A percentile compares a stretch with the other conserved stretches of the same genome.
Evolutionary conservation across 192 early-diverging fungal species (phyloP).

Genomic region (Backusella psychrophila): DNA sequence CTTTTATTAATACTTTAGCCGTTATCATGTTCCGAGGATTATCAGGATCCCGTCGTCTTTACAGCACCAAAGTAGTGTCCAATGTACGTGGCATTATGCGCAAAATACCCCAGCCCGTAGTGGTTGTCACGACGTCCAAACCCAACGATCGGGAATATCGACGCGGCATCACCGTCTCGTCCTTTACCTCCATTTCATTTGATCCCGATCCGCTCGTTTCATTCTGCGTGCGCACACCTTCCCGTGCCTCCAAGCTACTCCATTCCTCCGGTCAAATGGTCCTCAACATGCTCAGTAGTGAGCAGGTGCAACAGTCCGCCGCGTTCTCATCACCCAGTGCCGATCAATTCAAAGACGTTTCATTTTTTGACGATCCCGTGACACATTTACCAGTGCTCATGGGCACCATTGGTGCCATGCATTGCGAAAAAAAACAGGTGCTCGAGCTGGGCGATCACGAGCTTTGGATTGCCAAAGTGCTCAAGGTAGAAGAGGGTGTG

Average conservation of each 20-base stretch:
- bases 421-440: constrained; percentile 48
- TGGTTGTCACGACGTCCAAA: constrained; percentile 48
- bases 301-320: constrained; percentile 55
- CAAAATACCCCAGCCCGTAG: constrained; percentile 61
- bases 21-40: background rate
- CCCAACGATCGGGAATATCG: constrained; percentile 33
- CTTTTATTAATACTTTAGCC: background rate
- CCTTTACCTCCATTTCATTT: constrained; percentile 64
- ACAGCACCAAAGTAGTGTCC: background rate
- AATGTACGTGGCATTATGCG: constrained; percentile 54
- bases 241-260: constrained; percentile 53
- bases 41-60: background rate
- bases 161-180: constrained; percentile 64
- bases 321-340: constrained; percentile 58
- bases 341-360: constrained; percentile 46
- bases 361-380: constrained; percentile 37
- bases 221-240: constrained; percentile 63
- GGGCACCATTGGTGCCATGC: constrained; percentile 55
- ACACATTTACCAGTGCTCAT: constrained; percentile 53
- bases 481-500: constrained; percentile 53
- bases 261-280: constrained; percentile 51
- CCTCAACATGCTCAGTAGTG: constrained; percentile 53
- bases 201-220: constrained; percentile 56
- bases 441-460: constrained; percentile 62
- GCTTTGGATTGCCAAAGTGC: constrained; percentile 58